A percentile compares a stretch with the other conserved stretches of the same genome.
phyloP scores from a whole-genome alignment of 2,329 filamentous ascomycete genomes.

The Cordyceps fumosorosea region DNA sequence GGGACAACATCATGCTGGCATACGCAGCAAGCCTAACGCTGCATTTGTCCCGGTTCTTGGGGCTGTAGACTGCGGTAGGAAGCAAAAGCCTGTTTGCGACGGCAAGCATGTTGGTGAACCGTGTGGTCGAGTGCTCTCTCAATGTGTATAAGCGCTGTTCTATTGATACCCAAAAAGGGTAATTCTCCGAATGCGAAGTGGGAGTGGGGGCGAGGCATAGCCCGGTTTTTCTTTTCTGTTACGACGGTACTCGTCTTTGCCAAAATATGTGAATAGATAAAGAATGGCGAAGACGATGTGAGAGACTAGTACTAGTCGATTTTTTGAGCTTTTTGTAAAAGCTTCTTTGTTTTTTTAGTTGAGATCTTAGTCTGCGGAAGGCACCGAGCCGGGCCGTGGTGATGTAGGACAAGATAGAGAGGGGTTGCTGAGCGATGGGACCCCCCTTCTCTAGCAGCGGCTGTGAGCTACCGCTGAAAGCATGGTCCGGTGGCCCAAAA shows the following conservation, averaged over 20 bases:
- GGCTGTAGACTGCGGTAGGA: not conserved
- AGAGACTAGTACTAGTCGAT: not conserved
- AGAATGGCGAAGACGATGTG: not conserved
- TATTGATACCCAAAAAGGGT: slow-evolving; percentile 31
- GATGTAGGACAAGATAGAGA: not conserved
- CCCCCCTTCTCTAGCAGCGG: not conserved
- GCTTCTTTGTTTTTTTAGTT: not conserved
- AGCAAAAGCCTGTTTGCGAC: not conserved
- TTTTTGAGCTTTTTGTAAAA: not conserved
- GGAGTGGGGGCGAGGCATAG: slow-evolving; percentile 3
- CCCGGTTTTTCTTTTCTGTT: no score
- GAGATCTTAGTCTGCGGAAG: not conserved
- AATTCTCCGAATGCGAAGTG: slow-evolving; percentile 9
- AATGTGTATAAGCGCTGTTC: slow-evolving; percentile 17
- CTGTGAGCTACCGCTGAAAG: not conserved
- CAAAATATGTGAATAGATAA: not conserved
- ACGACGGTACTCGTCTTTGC: not conserved
- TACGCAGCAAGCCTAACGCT: no score
- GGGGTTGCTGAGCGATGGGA: no score
- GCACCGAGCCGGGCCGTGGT: not conserved
- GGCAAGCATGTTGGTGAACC: no score
- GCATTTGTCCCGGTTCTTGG: no score
- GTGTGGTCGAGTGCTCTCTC: not conserved
- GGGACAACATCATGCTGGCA: not conserved
- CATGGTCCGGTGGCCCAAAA: not conserved